Base-by-base conservation (phyloP, 2,329 filamentous ascomycete genomes). In the Tolypocladium nubicola region DNA sequence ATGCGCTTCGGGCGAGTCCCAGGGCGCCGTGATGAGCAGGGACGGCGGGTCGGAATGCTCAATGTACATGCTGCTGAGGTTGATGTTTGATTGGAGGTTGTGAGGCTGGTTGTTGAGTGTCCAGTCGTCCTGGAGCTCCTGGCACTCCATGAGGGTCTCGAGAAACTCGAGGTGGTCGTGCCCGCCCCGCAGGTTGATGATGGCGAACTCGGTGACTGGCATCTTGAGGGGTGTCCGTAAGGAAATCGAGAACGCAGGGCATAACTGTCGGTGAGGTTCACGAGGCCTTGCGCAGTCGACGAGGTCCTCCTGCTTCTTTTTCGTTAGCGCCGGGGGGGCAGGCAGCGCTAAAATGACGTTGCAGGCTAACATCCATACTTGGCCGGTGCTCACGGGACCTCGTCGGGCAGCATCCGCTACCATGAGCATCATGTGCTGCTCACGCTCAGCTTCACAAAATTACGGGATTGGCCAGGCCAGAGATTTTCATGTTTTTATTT, bases 11-110 rank as follows among this genome's bases (percentile, higher is more conserved):
- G 70, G 68, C 0, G 72, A 75, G 56, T 72, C 68, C 78, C 77
- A 79, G 13, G 72, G 69, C 21, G 76, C 73, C 5, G 73, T 74
- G 60, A 80, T 68, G 61, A 80, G 66, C n/a, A 76, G 58, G 35
- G 65, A 63, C 2, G 70, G 64, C 13, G 70, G 69, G 56, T 75
- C 67, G 30, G 70, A 67, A 23, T 71, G 70, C 45, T 65, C 68
- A 37, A 71, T 63, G 58, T 69, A 72, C 58, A 70, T 67, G 45
- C 67, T 67, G 49, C 73, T 74, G 21, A 73, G 66, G 52, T 67
- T 64, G 2, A 67, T 63, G 50, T 68, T 66, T 56, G 71, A 64
- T 21, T 66, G 47, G 14, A 72, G 66, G 13, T 71, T 63, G 37
- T 67, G 59, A 1, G 74, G 73, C 53, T 73, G 68, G 59, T 75